Percentiles rank a stretch among this genome's conserved stretches.
Evolutionary conservation across 148 eudicot species (phyloP).

Genomic region (Heliosperma pusillum): DNA sequence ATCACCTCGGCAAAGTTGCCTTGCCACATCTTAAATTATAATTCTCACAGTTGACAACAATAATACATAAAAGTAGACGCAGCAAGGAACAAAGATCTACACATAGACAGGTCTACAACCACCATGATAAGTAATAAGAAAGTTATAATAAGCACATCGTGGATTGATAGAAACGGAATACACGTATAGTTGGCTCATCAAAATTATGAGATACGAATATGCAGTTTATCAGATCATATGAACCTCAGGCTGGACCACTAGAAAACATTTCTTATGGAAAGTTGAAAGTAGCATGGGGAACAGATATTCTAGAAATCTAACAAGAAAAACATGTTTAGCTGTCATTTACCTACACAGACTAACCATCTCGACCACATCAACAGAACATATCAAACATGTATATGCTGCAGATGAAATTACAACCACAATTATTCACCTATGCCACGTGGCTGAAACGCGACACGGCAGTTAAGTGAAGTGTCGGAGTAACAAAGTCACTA

Average conservation of each 20-base stretch:
- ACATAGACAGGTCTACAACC: not conserved
- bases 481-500: too few relatives aligned
- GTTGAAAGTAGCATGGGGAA: too few relatives aligned
- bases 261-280: too few relatives aligned
- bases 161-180: not conserved
- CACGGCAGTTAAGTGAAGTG: too few relatives aligned
- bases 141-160: slow-evolving; percentile 10
- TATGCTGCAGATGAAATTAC: not conserved
- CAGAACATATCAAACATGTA: not conserved
- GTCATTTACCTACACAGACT: not conserved
- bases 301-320: too few relatives aligned
- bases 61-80: not conserved
- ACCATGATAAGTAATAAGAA: slow-evolving; percentile 1
- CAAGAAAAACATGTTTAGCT: too few relatives aligned
- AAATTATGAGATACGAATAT: too few relatives aligned
- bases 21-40: not conserved
- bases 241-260: not conserved
- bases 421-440: not conserved
- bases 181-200: not conserved
- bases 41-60: not conserved
- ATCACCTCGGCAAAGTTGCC: slow-evolving; percentile 24
- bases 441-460: too few relatives aligned
- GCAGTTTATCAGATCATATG: not conserved
- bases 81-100: not conserved
- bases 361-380: not conserved